Conservation (phyloP, 2,329 filamentous ascomycete species). For the Ophiostoma novo-ulmi region DNA sequence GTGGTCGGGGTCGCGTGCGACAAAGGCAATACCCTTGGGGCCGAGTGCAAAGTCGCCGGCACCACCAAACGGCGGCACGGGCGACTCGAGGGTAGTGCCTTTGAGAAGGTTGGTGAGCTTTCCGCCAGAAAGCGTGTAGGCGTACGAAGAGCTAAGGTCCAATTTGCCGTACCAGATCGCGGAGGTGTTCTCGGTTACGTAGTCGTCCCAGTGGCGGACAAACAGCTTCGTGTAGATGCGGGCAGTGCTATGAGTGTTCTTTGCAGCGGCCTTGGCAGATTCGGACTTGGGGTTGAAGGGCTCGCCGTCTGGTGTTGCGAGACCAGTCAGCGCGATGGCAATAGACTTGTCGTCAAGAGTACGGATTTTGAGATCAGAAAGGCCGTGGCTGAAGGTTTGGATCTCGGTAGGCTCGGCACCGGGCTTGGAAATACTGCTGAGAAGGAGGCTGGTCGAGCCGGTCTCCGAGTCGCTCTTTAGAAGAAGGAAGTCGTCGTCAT, state of each 20-base stretch:
- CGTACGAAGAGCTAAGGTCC: conserved; percentile 30
- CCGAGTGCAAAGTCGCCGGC: conserved; percentile 74
- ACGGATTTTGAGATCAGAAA: conserved; percentile 57
- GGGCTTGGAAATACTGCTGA: conserved; percentile 37
- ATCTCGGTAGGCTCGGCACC: conserved; percentile 43
- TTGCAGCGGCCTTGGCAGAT: conserved; percentile 14
- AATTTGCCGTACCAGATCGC: conserved; percentile 69
- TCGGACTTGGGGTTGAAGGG: conserved; percentile 61
- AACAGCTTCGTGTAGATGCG: conserved; percentile 70
- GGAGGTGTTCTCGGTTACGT: conserved; percentile 61
- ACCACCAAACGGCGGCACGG: conserved; percentile 73
- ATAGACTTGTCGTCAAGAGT: conserved; percentile 46
- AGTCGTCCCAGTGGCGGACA: conserved; percentile 80
- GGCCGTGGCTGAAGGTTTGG: conserved; percentile 45
- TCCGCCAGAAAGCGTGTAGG: conserved; percentile 38
- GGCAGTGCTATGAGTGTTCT: conserved; percentile 53
- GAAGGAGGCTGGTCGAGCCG: conserved; percentile 44
- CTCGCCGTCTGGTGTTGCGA: conserved; percentile 62
- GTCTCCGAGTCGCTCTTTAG: conserved; percentile 46
- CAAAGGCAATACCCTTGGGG: conserved; percentile 61
- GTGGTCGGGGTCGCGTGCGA: conserved; percentile 67
- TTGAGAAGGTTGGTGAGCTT: conserved; percentile 60
- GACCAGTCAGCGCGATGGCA: conserved; percentile 56
- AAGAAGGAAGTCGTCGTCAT: conserved; percentile 54
- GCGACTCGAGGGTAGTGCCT: conserved; percentile 56